A percentile compares a stretch with the other conserved stretches of the same genome.
Evolutionary conservation across 768 basidiomycete genomes (phyloP).

Genomic region (Kwoniella mangroviensis): DNA sequence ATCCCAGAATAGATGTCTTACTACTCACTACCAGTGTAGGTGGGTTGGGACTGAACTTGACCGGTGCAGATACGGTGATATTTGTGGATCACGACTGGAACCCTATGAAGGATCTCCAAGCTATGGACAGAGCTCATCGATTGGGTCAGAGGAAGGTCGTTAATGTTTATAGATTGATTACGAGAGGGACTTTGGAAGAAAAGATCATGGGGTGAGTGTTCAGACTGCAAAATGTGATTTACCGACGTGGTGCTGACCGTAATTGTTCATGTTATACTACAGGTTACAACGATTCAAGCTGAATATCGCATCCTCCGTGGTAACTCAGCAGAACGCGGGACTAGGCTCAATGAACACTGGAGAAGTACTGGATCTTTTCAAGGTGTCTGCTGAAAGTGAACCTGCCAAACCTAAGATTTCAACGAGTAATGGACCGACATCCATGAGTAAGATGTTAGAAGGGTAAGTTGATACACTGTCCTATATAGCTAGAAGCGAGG

Average conservation of each 20-base stretch:
- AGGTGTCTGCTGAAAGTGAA: conserved; percentile 69
- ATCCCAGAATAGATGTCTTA: conserved; percentile 95
- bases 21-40: conserved; percentile 96
- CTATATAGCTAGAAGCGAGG: neutral
- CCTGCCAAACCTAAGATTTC: conserved; percentile 47
- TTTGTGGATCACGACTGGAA: conserved; percentile 99
- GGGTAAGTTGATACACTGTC: conserved; percentile 59
- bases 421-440: conserved; percentile 63
- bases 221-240: too few species aligned
- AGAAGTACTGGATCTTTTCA: conserved; percentile 91
- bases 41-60: conserved; percentile 91
- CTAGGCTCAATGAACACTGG: conserved; percentile 96
- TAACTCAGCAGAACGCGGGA: conserved; percentile 96
- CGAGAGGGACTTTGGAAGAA: conserved; percentile 94
- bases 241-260: too few species aligned
- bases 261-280: conserved; percentile 2
- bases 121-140: conserved; percentile 98
- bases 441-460: conserved; percentile 81
- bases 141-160: conserved; percentile 99
- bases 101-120: conserved; percentile 98
- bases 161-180: conserved; percentile 96
- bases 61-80: conserved; percentile 97
- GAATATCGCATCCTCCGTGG: conserved; percentile 94
- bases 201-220: conserved; percentile 98
- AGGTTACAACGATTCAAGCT: conserved; percentile 98